Evolutionary conservation across 164 flowering plant genomes (phyloP), one percentile per base, ranked within the genome.

Genomic region (Nymphaea thermarum): DNA sequence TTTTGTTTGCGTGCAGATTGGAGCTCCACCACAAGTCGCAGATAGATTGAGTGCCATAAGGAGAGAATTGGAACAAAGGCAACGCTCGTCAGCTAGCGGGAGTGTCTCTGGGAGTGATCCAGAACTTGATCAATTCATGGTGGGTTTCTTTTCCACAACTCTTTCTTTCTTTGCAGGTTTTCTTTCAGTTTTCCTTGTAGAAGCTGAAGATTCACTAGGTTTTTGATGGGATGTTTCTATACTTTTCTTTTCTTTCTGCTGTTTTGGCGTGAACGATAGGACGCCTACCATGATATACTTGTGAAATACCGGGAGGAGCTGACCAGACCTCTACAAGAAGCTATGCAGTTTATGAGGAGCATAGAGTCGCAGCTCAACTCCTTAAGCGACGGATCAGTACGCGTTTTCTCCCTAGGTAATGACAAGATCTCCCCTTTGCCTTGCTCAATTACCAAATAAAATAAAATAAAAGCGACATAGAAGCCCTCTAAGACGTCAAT

Each of bases 71-170:
- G 90, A 85, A 74, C 71, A 83, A 6, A 71, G 82, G 65, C 94
- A 83, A 68, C 83, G 90, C 65, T 84, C 87, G 41, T 73, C 88
- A 0, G 53, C 68, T 57, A 44, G 51, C 42, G 67, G 77, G 12
- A 73, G 82, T 59, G 87, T 80, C 44, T 51, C 63, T 60, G 74
- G 81, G 0, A 78, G 80, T 42, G 98, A 93, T 66, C 98, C 98
- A 12, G 98, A 93, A 75, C 90, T 93, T 0, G 98, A 93, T 78
- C 97, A 91, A 62, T 93, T 93, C 79, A 93, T 93, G 98, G 97
- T 62, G 11, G n/a, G 64, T 17, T 10, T 17, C 3, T 41, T 16
- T 55, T 41, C 7, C n/a, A 10, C 25, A 11, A 12, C 42, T 41
- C 42, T 41, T 62, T 17, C 36, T 25, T 25, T 25, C 36, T 25